Base-by-base conservation (phyloP, 805 yeast species). In the Komagataella pseudopastoris region DNA sequence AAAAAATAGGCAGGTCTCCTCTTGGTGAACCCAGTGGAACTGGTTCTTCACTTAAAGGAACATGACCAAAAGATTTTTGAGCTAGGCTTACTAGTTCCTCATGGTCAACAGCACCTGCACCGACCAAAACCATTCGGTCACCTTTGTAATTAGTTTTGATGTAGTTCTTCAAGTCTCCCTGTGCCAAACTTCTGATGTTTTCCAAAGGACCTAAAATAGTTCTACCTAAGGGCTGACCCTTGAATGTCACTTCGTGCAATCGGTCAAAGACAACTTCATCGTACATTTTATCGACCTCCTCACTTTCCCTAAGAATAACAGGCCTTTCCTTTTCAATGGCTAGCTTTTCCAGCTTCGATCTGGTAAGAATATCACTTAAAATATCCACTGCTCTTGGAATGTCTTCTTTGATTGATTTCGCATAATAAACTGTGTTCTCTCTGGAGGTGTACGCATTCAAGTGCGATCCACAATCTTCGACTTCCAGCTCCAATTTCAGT, bases 181-280 rank as follows among this genome's bases (percentile, higher is more conserved):
- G 77, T 56, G 83, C 74, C 57, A 93, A 88, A 44, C 89, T 79
- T 63, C 79, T 78, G 61, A 93, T 93, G 66, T 89, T 84, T 56
- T 86, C 86, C 54, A 89, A 77, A 17, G 99, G 98, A 0, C 99
- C 99, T 54, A 93, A 72, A 53, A 93, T 93, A 6, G 99, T 95
- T 70, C 97, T 83, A 23, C 99, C 99, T 55, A 93, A 74, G 49
- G 96, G 95, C 68, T 95, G 98, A 58, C 79, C 83, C 65, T 80
- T 86, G 72, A 80, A 93, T 7, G 95, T 89, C 39, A 89, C 88
- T 48, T 95, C 89, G 69, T 93, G 99, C 51, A 93, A 71, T 67
- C 95, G 95, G 68, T 93, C 99, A 66, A 93, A 93, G 7, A 93
- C 95, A 44, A 93, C 98, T 68, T 93, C 99, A 66, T 93, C 99